phyloP scores from a whole-genome alignment of 345 rosid species.

The Iberis pinnata region DNA sequence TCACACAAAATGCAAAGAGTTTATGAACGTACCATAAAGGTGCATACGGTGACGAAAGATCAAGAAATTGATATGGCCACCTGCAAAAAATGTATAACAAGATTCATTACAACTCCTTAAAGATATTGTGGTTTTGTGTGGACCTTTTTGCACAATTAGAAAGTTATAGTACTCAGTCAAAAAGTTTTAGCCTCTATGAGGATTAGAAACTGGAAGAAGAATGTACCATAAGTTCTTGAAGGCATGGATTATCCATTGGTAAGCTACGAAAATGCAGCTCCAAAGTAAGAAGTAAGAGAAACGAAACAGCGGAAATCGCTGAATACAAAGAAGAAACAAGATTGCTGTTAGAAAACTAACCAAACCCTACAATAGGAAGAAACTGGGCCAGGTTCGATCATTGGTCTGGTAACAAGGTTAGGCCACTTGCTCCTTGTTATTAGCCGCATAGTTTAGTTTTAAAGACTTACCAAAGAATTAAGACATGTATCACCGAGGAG shows the following conservation, averaged over 20 bases:
- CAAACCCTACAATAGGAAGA: too few species aligned
- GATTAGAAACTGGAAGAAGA: slow-evolving; percentile 1
- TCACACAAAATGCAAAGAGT: background rate
- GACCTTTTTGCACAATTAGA: too few species aligned
- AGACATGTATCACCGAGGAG: slow-evolving; percentile 70
- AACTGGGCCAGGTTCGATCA: too few species aligned
- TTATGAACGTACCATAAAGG: slow-evolving; percentile 27
- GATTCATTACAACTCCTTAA: background rate
- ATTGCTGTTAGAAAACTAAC: background rate
- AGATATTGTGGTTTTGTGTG: background rate
- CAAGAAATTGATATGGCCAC: slow-evolving; percentile 96
- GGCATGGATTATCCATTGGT: slow-evolving; percentile 87
- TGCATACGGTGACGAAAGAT: slow-evolving; percentile 54
- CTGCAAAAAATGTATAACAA: slow-evolving; percentile 32
- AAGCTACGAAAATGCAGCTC: slow-evolving; percentile 57
- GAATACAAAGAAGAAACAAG: slow-evolving; percentile 23
- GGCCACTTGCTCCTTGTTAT: too few species aligned
- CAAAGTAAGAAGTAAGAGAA: slow-evolving; percentile 67
- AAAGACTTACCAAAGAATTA: slow-evolving; percentile 57
- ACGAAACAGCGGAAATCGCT: slow-evolving; percentile 81
- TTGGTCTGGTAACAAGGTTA: too few species aligned
- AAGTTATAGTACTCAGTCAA: too few species aligned
- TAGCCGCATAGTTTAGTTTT: background rate
- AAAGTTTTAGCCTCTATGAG: slow-evolving; percentile 22
- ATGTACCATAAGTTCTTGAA: slow-evolving; percentile 29